Percentiles rank a stretch among this genome's conserved stretches.
phyloP scores from a whole-genome alignment of 306 rosid species.

The Trichosanthes truncata region DNA sequence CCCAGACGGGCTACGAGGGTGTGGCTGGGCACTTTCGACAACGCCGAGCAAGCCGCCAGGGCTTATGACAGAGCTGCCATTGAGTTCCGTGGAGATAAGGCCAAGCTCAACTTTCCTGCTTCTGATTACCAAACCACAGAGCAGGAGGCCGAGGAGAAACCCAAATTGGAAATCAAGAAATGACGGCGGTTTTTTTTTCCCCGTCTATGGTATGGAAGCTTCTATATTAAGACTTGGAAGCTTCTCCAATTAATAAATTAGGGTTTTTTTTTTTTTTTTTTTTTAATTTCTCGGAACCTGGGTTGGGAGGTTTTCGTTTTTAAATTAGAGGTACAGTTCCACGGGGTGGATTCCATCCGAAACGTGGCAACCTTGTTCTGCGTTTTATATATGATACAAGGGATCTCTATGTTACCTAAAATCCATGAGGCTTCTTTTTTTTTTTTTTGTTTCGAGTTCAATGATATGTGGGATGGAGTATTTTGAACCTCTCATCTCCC shows the following conservation, averaged over 20 bases:
- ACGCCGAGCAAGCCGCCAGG: conserved; percentile 47
- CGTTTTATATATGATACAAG: neutral
- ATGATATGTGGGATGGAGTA: too few species aligned
- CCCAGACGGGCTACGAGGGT: conserved; percentile 27
- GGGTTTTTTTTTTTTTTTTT: too few species aligned
- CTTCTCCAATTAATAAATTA: neutral
- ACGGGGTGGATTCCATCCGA: too few species aligned
- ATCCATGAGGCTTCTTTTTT: neutral
- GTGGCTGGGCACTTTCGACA: conserved; percentile 52
- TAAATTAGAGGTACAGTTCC: neutral
- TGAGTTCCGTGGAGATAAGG: conserved; percentile 29
- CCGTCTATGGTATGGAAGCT: neutral
- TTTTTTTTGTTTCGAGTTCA: too few species aligned
- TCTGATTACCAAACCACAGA: conserved; percentile 6
- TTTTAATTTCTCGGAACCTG: too few species aligned
- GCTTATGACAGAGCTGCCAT: conserved; percentile 54
- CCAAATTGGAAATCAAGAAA: neutral
- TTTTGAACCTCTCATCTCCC: too few species aligned
- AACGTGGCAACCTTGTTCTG: neutral
- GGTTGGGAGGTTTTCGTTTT: too few species aligned
- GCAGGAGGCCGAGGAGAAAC: neutral
- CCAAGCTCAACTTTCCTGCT: conserved; percentile 34
- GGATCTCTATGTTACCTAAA: neutral
- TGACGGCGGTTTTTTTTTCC: neutral
- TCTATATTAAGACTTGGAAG: neutral